Conservation (phyloP, 306 rosid genomes). For the Dryas drummondii region DNA sequence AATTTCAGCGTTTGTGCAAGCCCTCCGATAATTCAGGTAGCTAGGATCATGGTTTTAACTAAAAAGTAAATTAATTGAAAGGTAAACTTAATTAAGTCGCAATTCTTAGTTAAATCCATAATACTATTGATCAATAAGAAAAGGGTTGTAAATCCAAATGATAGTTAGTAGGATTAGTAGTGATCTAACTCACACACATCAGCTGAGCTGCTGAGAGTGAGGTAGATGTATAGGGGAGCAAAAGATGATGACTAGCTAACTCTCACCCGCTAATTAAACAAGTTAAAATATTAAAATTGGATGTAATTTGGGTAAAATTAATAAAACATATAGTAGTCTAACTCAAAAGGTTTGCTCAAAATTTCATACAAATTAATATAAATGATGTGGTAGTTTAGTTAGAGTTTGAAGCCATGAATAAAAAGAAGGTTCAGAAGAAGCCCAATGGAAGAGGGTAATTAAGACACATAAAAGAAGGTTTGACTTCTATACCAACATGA, state of each 20-base stretch:
- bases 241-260: background rate
- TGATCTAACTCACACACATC: no score
- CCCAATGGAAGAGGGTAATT: background rate
- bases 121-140: background rate
- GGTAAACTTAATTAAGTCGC: background rate
- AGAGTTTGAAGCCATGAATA: background rate
- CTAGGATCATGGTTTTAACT: background rate
- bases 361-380: no score
- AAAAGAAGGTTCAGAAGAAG: background rate
- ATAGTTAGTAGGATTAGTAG: no score
- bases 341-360: no score
- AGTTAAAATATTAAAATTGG: no score
- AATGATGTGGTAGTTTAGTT: no score
- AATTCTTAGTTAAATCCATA: background rate
- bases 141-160: no score
- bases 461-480: background rate
- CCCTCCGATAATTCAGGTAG: background rate
- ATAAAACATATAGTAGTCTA: background rate
- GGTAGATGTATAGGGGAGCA: background rate
- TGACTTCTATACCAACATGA: background rate
- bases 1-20: background rate
- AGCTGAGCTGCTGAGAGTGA: background rate
- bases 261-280: background rate
- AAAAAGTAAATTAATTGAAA: background rate
- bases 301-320: background rate